These are phyloP conservation scores for Alternaria viburni DNA, from an alignment of 2,329 filamentous ascomycete genomes.

Conservation along the genomic window DNA sequence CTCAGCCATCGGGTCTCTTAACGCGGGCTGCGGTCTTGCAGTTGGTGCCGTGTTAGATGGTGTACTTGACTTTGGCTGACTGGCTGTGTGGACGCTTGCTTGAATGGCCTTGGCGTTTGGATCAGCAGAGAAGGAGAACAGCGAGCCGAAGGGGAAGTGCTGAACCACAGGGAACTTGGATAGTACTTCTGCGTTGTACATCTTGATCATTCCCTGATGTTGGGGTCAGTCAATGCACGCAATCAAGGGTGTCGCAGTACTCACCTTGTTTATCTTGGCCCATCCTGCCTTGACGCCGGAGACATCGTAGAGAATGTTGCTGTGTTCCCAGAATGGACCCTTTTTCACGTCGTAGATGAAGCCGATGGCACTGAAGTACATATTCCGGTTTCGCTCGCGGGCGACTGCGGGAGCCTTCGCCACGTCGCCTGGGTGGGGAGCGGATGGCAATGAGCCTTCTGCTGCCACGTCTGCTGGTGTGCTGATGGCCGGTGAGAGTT, in stretches of 20 bases:
- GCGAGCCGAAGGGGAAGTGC: slow-evolving; percentile 70
- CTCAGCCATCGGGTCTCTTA: slow-evolving; percentile 37
- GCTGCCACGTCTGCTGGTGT: slow-evolving; percentile 65
- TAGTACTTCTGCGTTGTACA: slow-evolving; percentile 97
- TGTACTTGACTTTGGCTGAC: slow-evolving; percentile 37
- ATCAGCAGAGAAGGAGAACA: slow-evolving; percentile 57
- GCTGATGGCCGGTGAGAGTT: slow-evolving; percentile 76
- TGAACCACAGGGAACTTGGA: slow-evolving; percentile 99
- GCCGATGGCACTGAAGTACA: slow-evolving; percentile 95
- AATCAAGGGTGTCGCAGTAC: background rate
- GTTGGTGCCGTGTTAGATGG: slow-evolving; percentile 25
- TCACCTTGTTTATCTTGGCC: slow-evolving; percentile 87
- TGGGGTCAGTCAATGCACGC: slow-evolving; percentile 5
- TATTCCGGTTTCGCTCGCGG: slow-evolving; percentile 52
- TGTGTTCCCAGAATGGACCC: slow-evolving; percentile 94
- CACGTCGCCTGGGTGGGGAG: slow-evolving; percentile 75
- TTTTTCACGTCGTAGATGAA: slow-evolving; percentile 98
- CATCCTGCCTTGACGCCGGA: slow-evolving; percentile 87
- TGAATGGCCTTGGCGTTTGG: slow-evolving; percentile 45
- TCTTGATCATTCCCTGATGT: slow-evolving; percentile 90
- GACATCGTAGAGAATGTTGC: slow-evolving; percentile 91
- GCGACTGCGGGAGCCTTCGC: slow-evolving; percentile 51
- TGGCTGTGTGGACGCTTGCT: slow-evolving; percentile 44
- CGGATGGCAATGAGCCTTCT: slow-evolving; percentile 73
- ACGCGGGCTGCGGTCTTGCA: slow-evolving; percentile 25